Conservation (phyloP, 2,329 filamentous ascomycete genomes). For the Furcasterigmium furcatum region DNA sequence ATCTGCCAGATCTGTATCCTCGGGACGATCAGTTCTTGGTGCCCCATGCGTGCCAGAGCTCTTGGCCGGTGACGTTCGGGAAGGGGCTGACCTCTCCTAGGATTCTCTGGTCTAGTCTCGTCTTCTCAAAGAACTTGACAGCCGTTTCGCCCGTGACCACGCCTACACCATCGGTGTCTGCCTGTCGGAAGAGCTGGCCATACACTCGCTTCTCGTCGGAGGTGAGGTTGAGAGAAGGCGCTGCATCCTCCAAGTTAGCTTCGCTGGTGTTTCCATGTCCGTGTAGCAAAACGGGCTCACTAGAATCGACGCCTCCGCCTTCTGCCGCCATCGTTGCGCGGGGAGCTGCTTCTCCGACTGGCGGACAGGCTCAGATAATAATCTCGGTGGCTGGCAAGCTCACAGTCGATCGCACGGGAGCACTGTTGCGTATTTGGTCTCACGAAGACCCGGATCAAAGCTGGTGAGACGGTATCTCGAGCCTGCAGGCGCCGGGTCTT, state of each 20-base stretch:
- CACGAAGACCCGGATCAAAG: too few species aligned
- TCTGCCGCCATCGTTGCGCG: slow-evolving; percentile 10
- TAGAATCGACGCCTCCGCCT: slow-evolving; percentile 7
- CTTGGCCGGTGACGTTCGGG: slow-evolving; percentile 1
- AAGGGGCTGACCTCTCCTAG: slow-evolving; percentile 74
- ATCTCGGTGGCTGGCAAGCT: too few species aligned
- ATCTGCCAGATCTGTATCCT: slow-evolving; percentile 95
- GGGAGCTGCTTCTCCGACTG: too few species aligned
- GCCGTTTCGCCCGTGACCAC: slow-evolving; percentile 95
- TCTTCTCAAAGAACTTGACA: slow-evolving; percentile 98
- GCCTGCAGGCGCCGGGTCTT: too few species aligned
- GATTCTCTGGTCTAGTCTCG: slow-evolving; percentile 77
- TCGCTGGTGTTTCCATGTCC: neutral
- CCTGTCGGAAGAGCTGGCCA: slow-evolving; percentile 87
- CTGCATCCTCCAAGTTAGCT: slow-evolving; percentile 32
- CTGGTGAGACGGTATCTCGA: too few species aligned
- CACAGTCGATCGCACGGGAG: too few species aligned
- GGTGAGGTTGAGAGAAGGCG: slow-evolving; percentile 77
- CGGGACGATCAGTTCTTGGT: slow-evolving; percentile 1
- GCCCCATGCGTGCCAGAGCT: neutral
- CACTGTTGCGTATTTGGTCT: too few species aligned
- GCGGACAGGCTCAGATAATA: too few species aligned
- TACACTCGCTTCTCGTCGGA: slow-evolving; percentile 92
- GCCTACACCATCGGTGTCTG: slow-evolving; percentile 86
- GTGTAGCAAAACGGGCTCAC: slow-evolving; percentile 5